Conservation (phyloP, 164 flowering plant genomes). For the Brasenia schreberi region DNA sequence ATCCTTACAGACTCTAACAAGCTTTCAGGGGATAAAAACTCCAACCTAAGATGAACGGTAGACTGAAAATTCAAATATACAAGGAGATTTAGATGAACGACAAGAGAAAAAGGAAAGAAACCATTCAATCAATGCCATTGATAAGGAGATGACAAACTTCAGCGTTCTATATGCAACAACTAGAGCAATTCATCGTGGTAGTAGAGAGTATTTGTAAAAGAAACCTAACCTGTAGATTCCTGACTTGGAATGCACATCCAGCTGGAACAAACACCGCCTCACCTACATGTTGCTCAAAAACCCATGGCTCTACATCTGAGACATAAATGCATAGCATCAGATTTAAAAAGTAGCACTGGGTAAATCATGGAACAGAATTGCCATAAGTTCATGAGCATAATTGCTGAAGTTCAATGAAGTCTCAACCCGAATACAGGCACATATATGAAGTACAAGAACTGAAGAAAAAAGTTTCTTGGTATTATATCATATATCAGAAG, state of each 20-base stretch:
- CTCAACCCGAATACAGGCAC: not conserved
- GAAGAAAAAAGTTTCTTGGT: not conserved
- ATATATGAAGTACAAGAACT: not conserved
- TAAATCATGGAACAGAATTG: not conserved
- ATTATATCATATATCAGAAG: no score
- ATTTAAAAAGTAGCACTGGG: not conserved
- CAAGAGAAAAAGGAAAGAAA: no score
- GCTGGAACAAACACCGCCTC: constrained; percentile 89
- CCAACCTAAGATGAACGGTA: constrained; percentile 71
- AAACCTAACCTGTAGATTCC: constrained; percentile 62
- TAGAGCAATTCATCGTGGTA: no score
- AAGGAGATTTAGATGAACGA: not conserved
- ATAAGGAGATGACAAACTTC: no score
- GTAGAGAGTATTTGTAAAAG: not conserved
- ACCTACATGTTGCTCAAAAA: constrained; percentile 72
- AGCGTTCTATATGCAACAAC: no score
- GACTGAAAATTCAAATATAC: constrained; percentile 38
- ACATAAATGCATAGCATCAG: not conserved
- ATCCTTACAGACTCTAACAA: constrained; percentile 50
- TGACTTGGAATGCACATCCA: constrained; percentile 85
- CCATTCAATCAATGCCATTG: no score
- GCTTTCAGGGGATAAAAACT: constrained; percentile 91
- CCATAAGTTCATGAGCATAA: not conserved
- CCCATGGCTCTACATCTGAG: constrained; percentile 91
- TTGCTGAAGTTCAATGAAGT: not conserved